phyloP scores from a whole-genome alignment of 2,329 filamentous ascomycete species.

The Periconia sp. region DNA sequence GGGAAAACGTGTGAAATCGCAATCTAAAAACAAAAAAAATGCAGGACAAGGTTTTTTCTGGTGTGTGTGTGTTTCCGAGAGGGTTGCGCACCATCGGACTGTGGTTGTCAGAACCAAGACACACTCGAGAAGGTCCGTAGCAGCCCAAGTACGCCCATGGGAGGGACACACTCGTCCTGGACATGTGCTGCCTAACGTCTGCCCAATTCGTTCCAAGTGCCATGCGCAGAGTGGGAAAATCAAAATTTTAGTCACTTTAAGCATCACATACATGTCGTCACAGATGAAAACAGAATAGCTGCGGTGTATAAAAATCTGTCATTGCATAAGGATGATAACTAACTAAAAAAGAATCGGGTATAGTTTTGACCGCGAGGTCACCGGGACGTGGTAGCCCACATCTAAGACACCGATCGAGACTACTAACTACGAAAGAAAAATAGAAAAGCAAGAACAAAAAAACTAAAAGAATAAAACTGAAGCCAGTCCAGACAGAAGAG shows the following conservation, averaged over 20 bases:
- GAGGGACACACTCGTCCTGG: neutral
- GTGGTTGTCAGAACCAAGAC: neutral
- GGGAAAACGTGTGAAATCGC: neutral
- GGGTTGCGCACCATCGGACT: neutral
- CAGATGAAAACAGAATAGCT: too few relatives aligned
- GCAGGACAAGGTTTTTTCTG: neutral
- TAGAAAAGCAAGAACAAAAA: neutral
- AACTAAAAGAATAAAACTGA: slow-evolving; percentile 10
- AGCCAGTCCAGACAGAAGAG: slow-evolving; percentile 26
- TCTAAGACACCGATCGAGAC: slow-evolving; percentile 17
- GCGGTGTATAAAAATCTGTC: too few relatives aligned
- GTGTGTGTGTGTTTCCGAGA: neutral
- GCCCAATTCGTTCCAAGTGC: neutral
- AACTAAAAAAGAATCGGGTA: slow-evolving; percentile 9
- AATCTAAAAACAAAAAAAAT: neutral
- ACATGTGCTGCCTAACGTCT: neutral
- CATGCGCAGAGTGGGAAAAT: neutral
- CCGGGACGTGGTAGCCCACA: slow-evolving; percentile 16
- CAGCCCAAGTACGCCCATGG: neutral
- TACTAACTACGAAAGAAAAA: too few relatives aligned
- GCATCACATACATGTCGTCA: too few relatives aligned
- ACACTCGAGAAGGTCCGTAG: neutral
- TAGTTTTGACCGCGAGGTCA: slow-evolving; percentile 35
- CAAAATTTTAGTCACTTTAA: too few relatives aligned
- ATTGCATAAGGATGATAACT: slow-evolving; percentile 18